Conservation (phyloP, 768 basidiomycete species). For the Lactarius sp. region DNA sequence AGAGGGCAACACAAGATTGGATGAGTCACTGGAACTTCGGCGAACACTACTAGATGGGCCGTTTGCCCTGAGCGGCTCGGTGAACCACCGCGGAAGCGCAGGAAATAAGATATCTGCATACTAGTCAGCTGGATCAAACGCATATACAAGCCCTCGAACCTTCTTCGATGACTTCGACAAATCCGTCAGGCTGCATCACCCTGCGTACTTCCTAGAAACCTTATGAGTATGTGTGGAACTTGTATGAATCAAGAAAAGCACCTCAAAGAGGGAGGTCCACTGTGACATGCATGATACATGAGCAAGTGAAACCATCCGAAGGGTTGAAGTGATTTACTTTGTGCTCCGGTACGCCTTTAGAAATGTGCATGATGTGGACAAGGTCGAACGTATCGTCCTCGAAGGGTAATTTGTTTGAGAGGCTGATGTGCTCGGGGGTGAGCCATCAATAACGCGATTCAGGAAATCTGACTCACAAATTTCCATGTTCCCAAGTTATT, state of each 20-base stretch:
- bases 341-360: conserved; percentile 60
- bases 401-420: conserved; percentile 73
- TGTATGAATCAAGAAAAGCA: background rate
- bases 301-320: conserved; percentile 37
- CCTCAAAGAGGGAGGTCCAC: conserved; percentile 19
- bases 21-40: conserved; percentile 2
- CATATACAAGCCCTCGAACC: conserved; percentile 38
- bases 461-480: conserved; percentile 50
- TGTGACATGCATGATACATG: conserved; percentile 37
- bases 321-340: conserved; percentile 25
- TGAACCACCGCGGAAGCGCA: conserved; percentile 73
- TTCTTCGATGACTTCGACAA: conserved; percentile 68
- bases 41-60: conserved; percentile 8
- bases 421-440: conserved; percentile 35
- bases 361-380: conserved; percentile 64
- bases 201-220: conserved; percentile 60
- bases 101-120: conserved; percentile 68
- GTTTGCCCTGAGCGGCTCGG: conserved; percentile 52
- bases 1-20: conserved; percentile 5
- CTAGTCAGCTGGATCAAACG: background rate
- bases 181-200: conserved; percentile 62
- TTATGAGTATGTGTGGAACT: conserved; percentile 29
- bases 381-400: conserved; percentile 81
- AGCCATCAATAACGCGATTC: conserved; percentile 1
- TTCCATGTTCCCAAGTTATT: conserved; percentile 70